Percentiles rank a stretch among this genome's conserved stretches.
These are phyloP conservation scores for Penicillium daleae DNA, from an alignment of 495 filamentous ascomycete species.

Conservation along the genomic window DNA sequence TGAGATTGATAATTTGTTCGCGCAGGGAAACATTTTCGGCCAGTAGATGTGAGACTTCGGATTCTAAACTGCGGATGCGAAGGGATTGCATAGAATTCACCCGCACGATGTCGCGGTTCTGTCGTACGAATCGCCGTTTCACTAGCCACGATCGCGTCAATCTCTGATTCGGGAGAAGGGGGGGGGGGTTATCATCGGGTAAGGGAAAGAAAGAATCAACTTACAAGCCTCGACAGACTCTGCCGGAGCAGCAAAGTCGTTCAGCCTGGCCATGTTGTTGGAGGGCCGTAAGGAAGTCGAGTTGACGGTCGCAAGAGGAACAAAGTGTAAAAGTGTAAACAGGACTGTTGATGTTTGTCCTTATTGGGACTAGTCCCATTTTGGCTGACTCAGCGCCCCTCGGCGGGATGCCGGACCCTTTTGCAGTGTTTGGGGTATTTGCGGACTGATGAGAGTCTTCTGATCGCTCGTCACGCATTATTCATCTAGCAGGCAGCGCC, in stretches of 20 bases:
- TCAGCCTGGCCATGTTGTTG: slow-evolving; percentile 81
- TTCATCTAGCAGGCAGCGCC: neutral
- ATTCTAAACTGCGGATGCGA: slow-evolving; percentile 84
- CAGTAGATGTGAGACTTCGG: slow-evolving; percentile 79
- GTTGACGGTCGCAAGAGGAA: slow-evolving; percentile 4
- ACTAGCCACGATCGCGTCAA: slow-evolving; percentile 54
- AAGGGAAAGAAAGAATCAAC: slow-evolving; percentile 35
- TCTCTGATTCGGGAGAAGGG: neutral
- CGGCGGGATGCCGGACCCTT: neutral
- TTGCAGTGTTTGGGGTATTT: neutral
- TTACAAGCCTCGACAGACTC: slow-evolving; percentile 83
- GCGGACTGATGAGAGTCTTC: neutral
- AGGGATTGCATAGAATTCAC: slow-evolving; percentile 90
- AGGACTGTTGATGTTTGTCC: slow-evolving; percentile 49
- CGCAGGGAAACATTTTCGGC: slow-evolving; percentile 86
- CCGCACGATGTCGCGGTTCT: slow-evolving; percentile 92
- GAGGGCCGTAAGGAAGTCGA: neutral
- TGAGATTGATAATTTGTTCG: slow-evolving; percentile 73
- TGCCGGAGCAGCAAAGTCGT: slow-evolving; percentile 69
- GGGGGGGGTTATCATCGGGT: neutral
- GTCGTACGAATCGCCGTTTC: slow-evolving; percentile 82
- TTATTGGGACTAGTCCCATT: slow-evolving; percentile 36
- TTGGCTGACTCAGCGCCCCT: slow-evolving; percentile 25
- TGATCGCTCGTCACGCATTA: neutral
- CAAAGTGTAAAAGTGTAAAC: slow-evolving; percentile 16